Base-by-base conservation (phyloP, 257 asterid genomes). In the Oldenlandia corymbosa region DNA sequence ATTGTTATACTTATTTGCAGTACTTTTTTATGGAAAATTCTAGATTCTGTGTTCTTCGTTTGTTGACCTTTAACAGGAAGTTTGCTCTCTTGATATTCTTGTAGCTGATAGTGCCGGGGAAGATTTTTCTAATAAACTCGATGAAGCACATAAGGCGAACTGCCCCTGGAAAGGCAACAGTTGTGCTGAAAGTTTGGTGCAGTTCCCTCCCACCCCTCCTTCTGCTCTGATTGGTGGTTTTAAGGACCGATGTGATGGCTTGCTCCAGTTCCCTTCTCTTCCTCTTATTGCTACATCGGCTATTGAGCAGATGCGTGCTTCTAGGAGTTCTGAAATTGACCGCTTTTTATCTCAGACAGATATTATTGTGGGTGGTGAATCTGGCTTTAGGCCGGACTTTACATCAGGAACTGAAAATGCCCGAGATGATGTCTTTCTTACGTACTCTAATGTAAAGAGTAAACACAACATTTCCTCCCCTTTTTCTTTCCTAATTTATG, bases 121-220 rank as follows among this genome's bases (percentile, higher is more conserved):
- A 76, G 90, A 84, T 31, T 90, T 93, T 73, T 70, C 87, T 43
- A 86, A 67, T 70, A 84, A 73, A 72, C 96, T 90, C 67, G 96
- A 90, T 67, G 92, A 75, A 52, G 97, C 85, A 73, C 99, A 93
- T 76, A 84, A 75, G 78, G 37, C 69, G 66, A 73, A 71, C 77
- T 93, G 99, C 62, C 96, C 99, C 18, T 93, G 99, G 99, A 74
- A 78, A 65, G 99, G 88, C 79, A 93, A 88, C 77, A 83, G 82
- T 70, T 90, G 99, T 69, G 89, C 95, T 34, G 99, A 93, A 76
- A 90, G 97, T 75, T 80, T 93, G 82, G 99, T 87, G 71, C 99
- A 93, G 72, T 93, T 93, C 78, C 99, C 97, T 26, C 99, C 99
- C 17, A 88, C 99, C 72, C 99, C 99, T 64, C 96, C 97, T 61